Conservation (phyloP, 768 basidiomycete genomes). For the Pleurotus platypus region DNA sequence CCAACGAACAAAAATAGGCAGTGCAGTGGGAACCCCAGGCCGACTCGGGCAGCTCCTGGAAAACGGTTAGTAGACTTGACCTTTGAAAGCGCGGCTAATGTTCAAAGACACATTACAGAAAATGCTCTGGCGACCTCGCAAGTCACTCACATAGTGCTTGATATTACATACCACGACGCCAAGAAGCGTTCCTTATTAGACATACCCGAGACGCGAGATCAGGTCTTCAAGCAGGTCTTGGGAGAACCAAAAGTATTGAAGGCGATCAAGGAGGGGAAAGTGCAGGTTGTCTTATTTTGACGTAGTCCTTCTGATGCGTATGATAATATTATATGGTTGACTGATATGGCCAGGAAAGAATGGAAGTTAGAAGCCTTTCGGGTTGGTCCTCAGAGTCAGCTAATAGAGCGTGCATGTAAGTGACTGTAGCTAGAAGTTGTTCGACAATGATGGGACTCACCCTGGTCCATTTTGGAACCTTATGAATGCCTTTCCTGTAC, state of each 20-base stretch:
- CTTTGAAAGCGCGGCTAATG: no score
- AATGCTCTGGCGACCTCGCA: constrained; percentile 72
- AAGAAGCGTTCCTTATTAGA: constrained; percentile 77
- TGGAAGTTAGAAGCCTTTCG: constrained; percentile 76
- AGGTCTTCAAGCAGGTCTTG: constrained; percentile 73
- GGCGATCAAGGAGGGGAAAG: constrained; percentile 66
- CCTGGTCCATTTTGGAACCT: constrained; percentile 96
- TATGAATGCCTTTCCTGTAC: constrained; percentile 94
- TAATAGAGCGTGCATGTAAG: constrained; percentile 22
- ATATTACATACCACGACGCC: constrained; percentile 66
- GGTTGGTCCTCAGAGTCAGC: constrained; percentile 86
- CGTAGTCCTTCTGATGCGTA: constrained; percentile 6
- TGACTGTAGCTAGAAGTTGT: neutral
- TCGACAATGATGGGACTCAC: constrained; percentile 40
- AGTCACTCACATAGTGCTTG: constrained; percentile 82
- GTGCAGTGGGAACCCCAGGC: constrained; percentile 91
- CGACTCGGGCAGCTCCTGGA: constrained; percentile 87
- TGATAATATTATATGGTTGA: constrained; percentile 8
- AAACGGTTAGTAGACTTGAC: constrained; percentile 14
- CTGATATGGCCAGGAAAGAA: constrained; percentile 6
- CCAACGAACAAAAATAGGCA: constrained; percentile 78
- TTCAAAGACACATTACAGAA: constrained; percentile 22
- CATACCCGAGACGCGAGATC: constrained; percentile 80
- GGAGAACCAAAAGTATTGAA: constrained; percentile 57
- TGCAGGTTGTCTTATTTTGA: constrained; percentile 80